A percentile compares a stretch with the other conserved stretches of the same genome.
Conservation (phyloP, 495 filamentous ascomycete species). For the Letharia columbiana region DNA sequence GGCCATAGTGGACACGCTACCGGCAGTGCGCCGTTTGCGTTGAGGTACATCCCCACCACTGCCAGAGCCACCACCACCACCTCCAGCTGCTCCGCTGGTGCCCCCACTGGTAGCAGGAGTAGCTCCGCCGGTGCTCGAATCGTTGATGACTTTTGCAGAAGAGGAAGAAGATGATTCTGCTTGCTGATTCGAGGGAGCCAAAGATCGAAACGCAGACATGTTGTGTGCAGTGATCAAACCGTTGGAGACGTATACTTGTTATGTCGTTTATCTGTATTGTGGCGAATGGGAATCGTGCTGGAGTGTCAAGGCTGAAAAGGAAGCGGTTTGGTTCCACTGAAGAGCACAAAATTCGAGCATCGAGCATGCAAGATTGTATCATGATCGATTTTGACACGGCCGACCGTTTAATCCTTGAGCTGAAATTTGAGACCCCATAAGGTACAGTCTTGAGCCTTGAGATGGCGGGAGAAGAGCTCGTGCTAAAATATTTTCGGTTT, state of each 20-base stretch:
- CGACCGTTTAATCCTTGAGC: background rate
- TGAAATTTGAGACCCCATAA: background rate
- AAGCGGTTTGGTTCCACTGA: background rate
- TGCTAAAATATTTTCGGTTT: background rate
- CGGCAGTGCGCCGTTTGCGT: slow-evolving; percentile 19
- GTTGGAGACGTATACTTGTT: background rate
- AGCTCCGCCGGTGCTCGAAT: background rate
- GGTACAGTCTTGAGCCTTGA: background rate
- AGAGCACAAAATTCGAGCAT: background rate
- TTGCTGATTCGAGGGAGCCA: slow-evolving; percentile 9
- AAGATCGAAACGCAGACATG: slow-evolving; percentile 14
- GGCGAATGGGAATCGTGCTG: background rate
- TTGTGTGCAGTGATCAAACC: background rate
- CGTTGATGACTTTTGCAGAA: background rate
- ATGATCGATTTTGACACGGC: background rate
- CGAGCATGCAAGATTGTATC: background rate
- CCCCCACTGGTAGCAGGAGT: background rate
- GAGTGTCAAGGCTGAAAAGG: background rate
- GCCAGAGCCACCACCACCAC: slow-evolving; percentile 11
- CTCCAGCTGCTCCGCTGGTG: slow-evolving; percentile 11
- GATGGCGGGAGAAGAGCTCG: background rate
- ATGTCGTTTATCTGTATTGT: background rate
- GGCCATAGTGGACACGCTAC: slow-evolving; percentile 23
- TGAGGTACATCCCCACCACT: slow-evolving; percentile 12
- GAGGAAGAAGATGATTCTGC: slow-evolving; percentile 8